Conservation (phyloP, 1,139 yeast species). For the Geotrichum klebahnii region DNA sequence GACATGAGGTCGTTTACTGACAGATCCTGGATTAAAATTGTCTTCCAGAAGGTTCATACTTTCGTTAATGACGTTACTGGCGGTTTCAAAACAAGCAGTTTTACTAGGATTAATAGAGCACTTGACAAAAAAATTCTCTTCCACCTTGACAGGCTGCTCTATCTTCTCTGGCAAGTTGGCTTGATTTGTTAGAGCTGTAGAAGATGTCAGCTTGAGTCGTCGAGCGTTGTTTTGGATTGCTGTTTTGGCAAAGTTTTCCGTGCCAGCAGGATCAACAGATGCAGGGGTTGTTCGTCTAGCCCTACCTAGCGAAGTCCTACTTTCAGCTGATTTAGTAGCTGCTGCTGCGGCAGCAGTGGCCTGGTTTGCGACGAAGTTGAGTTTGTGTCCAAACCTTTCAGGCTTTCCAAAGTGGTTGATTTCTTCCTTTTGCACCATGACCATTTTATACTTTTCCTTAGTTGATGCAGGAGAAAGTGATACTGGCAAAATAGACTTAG, state of each 20-base stretch:
- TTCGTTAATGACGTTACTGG: constrained; percentile 6
- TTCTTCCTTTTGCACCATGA: constrained; percentile 32
- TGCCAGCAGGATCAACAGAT: neutral
- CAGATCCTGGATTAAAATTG: neutral
- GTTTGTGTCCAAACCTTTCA: constrained; percentile 1
- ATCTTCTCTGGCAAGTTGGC: neutral
- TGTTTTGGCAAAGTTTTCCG: constrained; percentile 17
- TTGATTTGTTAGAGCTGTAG: neutral
- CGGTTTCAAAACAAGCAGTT: constrained; percentile 8
- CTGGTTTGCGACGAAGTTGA: constrained; percentile 1
- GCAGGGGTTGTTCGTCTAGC: constrained; percentile 9
- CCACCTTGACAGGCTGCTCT: neutral
- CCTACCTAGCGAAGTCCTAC: constrained; percentile 7
- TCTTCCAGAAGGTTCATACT: constrained; percentile 3
- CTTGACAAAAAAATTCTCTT: constrained; percentile 8
- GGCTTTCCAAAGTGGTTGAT: constrained; percentile 7
- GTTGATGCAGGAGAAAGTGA: constrained; percentile 92
- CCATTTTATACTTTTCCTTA: constrained; percentile 76
- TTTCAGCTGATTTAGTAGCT: constrained; percentile 1
- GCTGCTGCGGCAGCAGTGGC: constrained; percentile 11
- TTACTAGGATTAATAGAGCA: constrained; percentile 14
- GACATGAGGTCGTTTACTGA: neutral
- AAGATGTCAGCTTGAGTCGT: constrained; percentile 4
- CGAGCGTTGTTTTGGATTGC: constrained; percentile 13
- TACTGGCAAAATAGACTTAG: constrained; percentile 57